These are phyloP conservation scores for Medicago arabica DNA, from an alignment of 306 rosid species.

Conservation along the genomic window DNA sequence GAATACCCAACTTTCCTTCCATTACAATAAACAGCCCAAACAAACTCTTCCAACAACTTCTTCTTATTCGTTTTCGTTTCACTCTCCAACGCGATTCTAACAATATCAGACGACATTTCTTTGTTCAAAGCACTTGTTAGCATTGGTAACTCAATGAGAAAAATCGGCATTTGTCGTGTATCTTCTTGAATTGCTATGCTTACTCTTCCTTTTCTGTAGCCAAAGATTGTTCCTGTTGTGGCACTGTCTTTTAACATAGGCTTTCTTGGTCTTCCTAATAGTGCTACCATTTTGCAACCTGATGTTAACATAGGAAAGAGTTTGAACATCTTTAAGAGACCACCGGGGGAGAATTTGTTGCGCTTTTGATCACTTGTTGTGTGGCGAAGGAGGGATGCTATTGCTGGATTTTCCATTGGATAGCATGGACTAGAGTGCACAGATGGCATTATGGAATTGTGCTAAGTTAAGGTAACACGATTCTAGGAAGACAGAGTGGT, in stretches of 20 bases:
- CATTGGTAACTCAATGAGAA: constrained; percentile 87
- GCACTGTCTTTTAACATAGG: constrained; percentile 83
- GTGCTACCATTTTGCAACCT: constrained; percentile 95
- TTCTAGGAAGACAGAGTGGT: constrained; percentile 29
- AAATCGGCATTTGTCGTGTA: constrained; percentile 83
- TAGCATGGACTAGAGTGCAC: constrained; percentile 77
- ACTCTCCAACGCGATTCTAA: constrained; percentile 93
- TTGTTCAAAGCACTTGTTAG: constrained; percentile 69
- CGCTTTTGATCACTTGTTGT: constrained; percentile 47
- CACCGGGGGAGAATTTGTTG: constrained; percentile 55
- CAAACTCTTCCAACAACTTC: constrained; percentile 82
- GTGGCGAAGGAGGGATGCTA: constrained; percentile 71
- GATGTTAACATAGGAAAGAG: constrained; percentile 90
- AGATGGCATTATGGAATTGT: constrained; percentile 57
- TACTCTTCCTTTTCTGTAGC: constrained; percentile 84
- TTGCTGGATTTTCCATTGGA: constrained; percentile 76
- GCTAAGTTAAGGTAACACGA: background rate
- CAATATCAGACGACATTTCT: constrained; percentile 83
- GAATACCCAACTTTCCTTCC: constrained; percentile 90
- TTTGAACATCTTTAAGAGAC: constrained; percentile 76
- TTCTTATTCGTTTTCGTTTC: constrained; percentile 78
- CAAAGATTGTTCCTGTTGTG: constrained; percentile 86
- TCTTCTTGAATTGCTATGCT: constrained; percentile 91
- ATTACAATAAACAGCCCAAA: constrained; percentile 93
- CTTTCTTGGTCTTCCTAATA: constrained; percentile 78